These are phyloP conservation scores for Cladosporium sp. DNA, from an alignment of 2,329 filamentous ascomycete species.

Conservation along the genomic window DNA sequence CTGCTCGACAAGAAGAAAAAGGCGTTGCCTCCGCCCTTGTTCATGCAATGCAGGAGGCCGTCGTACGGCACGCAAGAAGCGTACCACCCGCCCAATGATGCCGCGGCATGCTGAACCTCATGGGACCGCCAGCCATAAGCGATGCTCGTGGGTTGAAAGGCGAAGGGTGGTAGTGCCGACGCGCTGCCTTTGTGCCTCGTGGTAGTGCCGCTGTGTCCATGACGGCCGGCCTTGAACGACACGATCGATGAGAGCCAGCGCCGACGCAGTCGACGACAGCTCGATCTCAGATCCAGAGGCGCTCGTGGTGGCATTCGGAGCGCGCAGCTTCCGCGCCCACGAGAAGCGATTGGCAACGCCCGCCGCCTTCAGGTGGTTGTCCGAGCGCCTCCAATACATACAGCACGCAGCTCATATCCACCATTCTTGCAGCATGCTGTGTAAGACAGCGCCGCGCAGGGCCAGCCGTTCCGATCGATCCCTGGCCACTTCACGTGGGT, in stretches of 20 bases:
- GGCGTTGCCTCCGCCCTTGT: background rate
- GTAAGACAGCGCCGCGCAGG: background rate
- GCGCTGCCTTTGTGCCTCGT: conserved; percentile 8
- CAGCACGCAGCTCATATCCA: background rate
- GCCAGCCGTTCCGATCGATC: conserved; percentile 4
- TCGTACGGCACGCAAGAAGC: background rate
- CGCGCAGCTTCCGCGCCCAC: background rate
- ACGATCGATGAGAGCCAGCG: background rate
- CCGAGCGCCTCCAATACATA: conserved; percentile 7
- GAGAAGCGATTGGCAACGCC: too few species aligned
- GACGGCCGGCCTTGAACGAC: background rate
- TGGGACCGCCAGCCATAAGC: conserved; percentile 6
- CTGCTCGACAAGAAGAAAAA: background rate
- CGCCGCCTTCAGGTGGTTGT: background rate
- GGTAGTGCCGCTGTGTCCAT: background rate
- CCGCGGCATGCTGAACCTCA: background rate
- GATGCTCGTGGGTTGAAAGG: background rate
- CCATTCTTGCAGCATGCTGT: conserved; percentile 1
- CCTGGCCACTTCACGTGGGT: conserved; percentile 2
- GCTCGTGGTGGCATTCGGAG: background rate
- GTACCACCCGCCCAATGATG: conserved; percentile 1
- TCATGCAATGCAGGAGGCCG: background rate
- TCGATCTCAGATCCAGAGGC: conserved; percentile 8
- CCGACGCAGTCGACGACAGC: background rate
- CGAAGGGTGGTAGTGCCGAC: background rate